Base-by-base conservation (phyloP, 2,329 filamentous ascomycete genomes). In the Hypoxylon sp. region DNA sequence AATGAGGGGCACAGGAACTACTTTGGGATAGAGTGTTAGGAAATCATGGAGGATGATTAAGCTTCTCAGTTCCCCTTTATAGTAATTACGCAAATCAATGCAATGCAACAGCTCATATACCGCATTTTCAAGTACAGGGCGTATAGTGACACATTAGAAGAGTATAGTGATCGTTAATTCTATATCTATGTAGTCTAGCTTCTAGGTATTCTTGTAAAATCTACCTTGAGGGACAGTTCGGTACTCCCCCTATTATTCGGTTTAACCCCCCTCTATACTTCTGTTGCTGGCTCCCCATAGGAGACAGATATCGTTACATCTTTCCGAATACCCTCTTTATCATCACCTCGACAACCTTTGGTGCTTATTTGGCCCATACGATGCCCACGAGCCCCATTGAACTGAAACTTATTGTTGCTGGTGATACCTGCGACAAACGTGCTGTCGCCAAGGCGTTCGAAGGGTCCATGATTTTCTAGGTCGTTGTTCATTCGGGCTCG, bases 271-370 rank as follows among this genome's bases (percentile, higher is more conserved):
- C 10, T 11, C 3, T 10, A 21, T 43, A 11, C 7, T 19, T n/a
- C 9, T 21, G 9, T 19, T 7, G 7, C n/a, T 43, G 17, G 17
- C 19, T 34, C 19, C 11, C 14, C 41, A 46, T 34, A 57, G 10
- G 53, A 48, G 13, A 57, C 28, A 9, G 53, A 57, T 23, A 57
- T 25, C 17, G 53, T 41, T 48, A 57, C 23, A 11, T 57, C 38
- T 28, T 48, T 45, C n/a, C 43, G 25, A 48, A 57, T 57, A 32
- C 41, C 52, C 11, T 14, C 36, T 14, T 30, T 17, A 56, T 34
- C 3, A 23, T 23, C 5, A 13, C 28, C n/a, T 34, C 14, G 25
- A 19, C 9, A 7, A 51, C 17, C 25, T 5, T 14, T 21, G 17
- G 14, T 21, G 9, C 41, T 3, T 41, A 19, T 7, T 17, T 13